Evolutionary conservation across 2,329 filamentous ascomycete genomes (phyloP).

Genomic region (Nothophoma quercina): DNA sequence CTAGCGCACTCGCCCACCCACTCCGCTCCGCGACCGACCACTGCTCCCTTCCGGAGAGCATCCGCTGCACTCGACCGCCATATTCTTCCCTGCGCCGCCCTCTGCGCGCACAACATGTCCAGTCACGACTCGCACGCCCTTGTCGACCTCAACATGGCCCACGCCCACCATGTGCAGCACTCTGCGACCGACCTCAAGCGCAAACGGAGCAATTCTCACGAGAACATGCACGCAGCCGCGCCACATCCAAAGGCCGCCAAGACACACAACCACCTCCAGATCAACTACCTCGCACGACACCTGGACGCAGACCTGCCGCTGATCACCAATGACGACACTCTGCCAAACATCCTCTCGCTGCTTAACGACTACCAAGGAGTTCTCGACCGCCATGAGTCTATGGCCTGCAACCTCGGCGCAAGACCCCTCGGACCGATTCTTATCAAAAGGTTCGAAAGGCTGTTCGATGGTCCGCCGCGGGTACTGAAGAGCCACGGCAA

Average conservation of each 20-base stretch:
- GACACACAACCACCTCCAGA: slow-evolving; percentile 68
- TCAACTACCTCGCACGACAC: slow-evolving; percentile 72
- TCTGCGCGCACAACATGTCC: slow-evolving; percentile 36
- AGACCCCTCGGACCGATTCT: slow-evolving; percentile 82
- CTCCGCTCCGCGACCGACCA: slow-evolving; percentile 16
- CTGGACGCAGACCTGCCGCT: slow-evolving; percentile 68
- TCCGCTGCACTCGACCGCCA: slow-evolving; percentile 26
- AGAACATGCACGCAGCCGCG: slow-evolving; percentile 41
- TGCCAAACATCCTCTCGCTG: slow-evolving; percentile 75
- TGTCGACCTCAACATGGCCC: slow-evolving; percentile 32
- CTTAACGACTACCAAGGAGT: slow-evolving; percentile 86
- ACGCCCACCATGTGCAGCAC: slow-evolving; percentile 30
- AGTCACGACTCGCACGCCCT: slow-evolving; percentile 25
- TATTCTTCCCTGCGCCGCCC: slow-evolving; percentile 26
- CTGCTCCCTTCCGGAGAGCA: slow-evolving; percentile 13
- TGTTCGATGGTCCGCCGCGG: slow-evolving; percentile 82
- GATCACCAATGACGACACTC: slow-evolving; percentile 71
- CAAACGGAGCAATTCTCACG: slow-evolving; percentile 55
- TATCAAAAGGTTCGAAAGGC: slow-evolving; percentile 83
- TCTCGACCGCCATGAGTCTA: slow-evolving; percentile 82
- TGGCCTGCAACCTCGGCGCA: slow-evolving; percentile 84
- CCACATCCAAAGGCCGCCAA: slow-evolving; percentile 61
- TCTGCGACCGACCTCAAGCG: slow-evolving; percentile 52
- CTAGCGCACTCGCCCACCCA: slow-evolving; percentile 30
- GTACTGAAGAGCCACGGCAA: slow-evolving; percentile 69